A percentile compares a stretch with the other conserved stretches of the same genome.
These are phyloP conservation scores for Backusella macrospora DNA, from an alignment of 192 early-diverging fungal genomes.

Conservation along the genomic window DNA sequence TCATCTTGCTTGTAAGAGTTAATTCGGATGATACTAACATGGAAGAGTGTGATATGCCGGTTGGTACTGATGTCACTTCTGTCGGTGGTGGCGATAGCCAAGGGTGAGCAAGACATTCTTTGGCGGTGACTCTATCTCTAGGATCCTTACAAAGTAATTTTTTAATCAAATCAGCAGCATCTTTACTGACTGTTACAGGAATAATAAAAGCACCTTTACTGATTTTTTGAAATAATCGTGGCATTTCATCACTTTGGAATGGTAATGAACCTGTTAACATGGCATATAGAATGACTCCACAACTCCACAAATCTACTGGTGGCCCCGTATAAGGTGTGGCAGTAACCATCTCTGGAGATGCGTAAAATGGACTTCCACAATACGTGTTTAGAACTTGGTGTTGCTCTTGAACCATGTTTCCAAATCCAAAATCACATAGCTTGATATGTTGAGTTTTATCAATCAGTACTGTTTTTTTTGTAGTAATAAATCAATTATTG, in stretches of 20 bases:
- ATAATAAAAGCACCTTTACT: constrained; percentile 56
- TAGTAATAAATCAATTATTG: neutral
- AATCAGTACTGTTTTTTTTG: constrained; percentile 44
- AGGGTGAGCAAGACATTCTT: constrained; percentile 54
- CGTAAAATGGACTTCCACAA: constrained; percentile 68
- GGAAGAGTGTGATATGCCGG: neutral
- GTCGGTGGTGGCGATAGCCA: constrained; percentile 45
- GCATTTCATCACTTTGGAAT: constrained; percentile 60
- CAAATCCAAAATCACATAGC: constrained; percentile 68
- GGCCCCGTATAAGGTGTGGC: constrained; percentile 62
- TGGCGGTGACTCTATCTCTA: constrained; percentile 56
- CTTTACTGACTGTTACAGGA: constrained; percentile 43
- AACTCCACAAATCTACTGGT: constrained; percentile 61
- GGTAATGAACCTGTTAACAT: constrained; percentile 63
- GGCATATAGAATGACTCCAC: constrained; percentile 63
- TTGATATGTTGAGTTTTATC: constrained; percentile 51
- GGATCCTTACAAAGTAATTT: constrained; percentile 56
- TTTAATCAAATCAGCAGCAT: constrained; percentile 52
- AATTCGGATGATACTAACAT: neutral
- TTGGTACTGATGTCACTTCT: too few relatives aligned
- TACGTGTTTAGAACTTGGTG: constrained; percentile 62
- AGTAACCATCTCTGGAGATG: constrained; percentile 68
- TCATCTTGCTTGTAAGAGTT: neutral
- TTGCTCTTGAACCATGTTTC: constrained; percentile 51
- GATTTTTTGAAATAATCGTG: constrained; percentile 63